Evolutionary conservation across 2,329 filamentous ascomycete genomes (phyloP), one percentile per base, ranked within the genome.

Genomic region (Aulographum hederae): DNA sequence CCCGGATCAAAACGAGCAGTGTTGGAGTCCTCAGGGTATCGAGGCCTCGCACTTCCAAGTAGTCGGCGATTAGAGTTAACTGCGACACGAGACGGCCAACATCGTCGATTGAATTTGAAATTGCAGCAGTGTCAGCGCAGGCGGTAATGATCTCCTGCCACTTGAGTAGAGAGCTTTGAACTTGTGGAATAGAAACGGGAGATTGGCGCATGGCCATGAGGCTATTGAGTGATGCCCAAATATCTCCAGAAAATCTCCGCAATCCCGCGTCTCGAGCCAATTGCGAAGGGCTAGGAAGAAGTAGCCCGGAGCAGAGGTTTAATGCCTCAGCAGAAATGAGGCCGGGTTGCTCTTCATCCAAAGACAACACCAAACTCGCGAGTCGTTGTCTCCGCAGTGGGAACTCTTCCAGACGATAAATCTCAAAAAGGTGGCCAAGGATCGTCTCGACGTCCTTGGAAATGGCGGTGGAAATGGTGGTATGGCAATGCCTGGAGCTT

Each of bases 241-340:
- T n/a, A n/a, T n/a, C n/a, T n/a, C n/a, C n/a, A n/a, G n/a, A n/a
- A n/a, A n/a, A 25, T 13, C 21, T 10, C 21, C 12, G 10, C 13
- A 25, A 25, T 25, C 21, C 21, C 13, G 10, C 21, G 13, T 25
- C 21, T 10, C 21, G 21, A 13, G 21, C 21, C 21, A 25, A 25
- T 25, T 25, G 21, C 13, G 13, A 25, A 10, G 10, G 21, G 21
- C 13, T 13, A 10, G 21, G 13, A 10, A 25, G 21, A 25, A 25
- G 10, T 25, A 10, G 10, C 21, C 13, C 13, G 10, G 21, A 25
- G 16, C 11, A 35, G 25, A 3, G 32, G 30, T 35, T 46, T 19
- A 40, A 40, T 31, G 27, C 77, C 48, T 18, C 72, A 56, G 41
- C 76, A 65, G 39, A 78, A 70, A 13, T 77, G 53, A 2, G 69